Conservation (phyloP, 805 yeast genomes). For the Metschnikowia drakensbergensis region DNA sequence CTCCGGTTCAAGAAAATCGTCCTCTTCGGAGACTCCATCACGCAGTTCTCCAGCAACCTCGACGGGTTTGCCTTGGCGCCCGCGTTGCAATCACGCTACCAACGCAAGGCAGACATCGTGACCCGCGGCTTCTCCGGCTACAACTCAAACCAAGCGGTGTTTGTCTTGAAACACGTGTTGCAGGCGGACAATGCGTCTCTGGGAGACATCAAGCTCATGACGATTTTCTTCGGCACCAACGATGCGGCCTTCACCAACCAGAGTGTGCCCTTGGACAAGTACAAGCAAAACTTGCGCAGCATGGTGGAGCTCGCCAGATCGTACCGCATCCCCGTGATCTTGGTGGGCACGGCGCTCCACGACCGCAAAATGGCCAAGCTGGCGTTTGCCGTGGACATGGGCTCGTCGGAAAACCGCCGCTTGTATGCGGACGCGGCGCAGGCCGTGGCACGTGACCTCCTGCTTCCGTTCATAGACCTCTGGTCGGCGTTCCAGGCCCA, state of each 20-base stretch:
- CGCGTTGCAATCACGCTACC: constrained; percentile 47
- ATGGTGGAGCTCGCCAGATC: constrained; percentile 40
- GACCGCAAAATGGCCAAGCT: constrained; percentile 26
- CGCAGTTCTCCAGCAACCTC: constrained; percentile 48
- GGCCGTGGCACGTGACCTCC: constrained; percentile 40
- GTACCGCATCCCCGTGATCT: constrained; percentile 47
- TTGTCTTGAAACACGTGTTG: constrained; percentile 40
- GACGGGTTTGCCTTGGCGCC: constrained; percentile 48
- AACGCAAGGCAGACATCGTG: constrained; percentile 61
- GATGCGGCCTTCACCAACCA: constrained; percentile 44
- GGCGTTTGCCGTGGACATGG: constrained; percentile 9
- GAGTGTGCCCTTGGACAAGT: constrained; percentile 51
- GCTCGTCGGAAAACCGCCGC: constrained; percentile 10
- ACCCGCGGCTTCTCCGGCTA: constrained; percentile 79
- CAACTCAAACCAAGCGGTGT: constrained; percentile 56
- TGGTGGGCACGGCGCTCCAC: constrained; percentile 62
- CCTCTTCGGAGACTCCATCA: constrained; percentile 69
- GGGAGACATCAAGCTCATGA: constrained; percentile 39
- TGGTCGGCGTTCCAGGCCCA: constrained; percentile 39
- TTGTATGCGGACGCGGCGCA: constrained; percentile 50
- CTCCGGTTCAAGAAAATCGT: constrained; percentile 42
- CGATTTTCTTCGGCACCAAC: constrained; percentile 78
- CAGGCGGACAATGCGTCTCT: constrained; percentile 31
- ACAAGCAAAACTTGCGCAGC: constrained; percentile 41
- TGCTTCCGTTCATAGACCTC: constrained; percentile 58